Evolutionary conservation across 192 early-diverging fungal species (phyloP).

Genomic region (Coemansia furcata): DNA sequence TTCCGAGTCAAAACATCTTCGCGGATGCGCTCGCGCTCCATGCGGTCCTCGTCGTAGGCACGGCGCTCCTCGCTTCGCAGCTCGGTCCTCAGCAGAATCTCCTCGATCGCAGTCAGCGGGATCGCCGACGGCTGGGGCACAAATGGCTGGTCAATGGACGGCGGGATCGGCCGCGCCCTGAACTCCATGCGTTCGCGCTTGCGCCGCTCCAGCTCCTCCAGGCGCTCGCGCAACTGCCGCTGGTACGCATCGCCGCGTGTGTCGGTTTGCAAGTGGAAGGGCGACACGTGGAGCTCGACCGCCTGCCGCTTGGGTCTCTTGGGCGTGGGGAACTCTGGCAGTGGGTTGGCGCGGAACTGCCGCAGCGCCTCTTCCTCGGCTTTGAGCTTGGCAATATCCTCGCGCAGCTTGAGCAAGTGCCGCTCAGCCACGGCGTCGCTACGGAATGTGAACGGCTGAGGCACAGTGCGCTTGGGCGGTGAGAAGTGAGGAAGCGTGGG

Average conservation of each 20-base stretch:
- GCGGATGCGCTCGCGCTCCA: slow-evolving; percentile 51
- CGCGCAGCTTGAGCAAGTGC: slow-evolving; percentile 57
- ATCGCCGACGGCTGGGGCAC: slow-evolving; percentile 55
- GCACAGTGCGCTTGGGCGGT: slow-evolving; percentile 38
- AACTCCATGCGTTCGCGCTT: slow-evolving; percentile 50
- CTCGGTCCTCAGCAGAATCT: slow-evolving; percentile 56
- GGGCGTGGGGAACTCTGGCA: slow-evolving; percentile 56
- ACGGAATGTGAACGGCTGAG: slow-evolving; percentile 57
- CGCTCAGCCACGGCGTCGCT: slow-evolving; percentile 60
- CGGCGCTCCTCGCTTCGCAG: slow-evolving; percentile 64
- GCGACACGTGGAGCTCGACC: slow-evolving; percentile 53
- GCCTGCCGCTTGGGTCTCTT: slow-evolving; percentile 39
- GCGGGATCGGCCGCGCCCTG: slow-evolving; percentile 57
- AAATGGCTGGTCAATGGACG: slow-evolving; percentile 58
- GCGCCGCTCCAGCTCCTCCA: slow-evolving; percentile 50
- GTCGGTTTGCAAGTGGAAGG: slow-evolving; percentile 62
- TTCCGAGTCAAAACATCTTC: slow-evolving; percentile 58
- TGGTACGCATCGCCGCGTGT: slow-evolving; percentile 52
- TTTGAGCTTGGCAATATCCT: slow-evolving; percentile 48
- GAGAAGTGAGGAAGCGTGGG: slow-evolving; percentile 2
- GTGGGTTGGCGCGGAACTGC: slow-evolving; percentile 57
- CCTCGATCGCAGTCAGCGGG: slow-evolving; percentile 45
- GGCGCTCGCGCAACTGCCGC: slow-evolving; percentile 37
- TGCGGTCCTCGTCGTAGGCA: slow-evolving; percentile 60
- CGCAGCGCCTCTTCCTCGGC: slow-evolving; percentile 46